Percentiles rank a stretch among this genome's conserved stretches.
Conservation (phyloP, 352 stramenopile genomes). For the Globisporangium cystogenes region DNA sequence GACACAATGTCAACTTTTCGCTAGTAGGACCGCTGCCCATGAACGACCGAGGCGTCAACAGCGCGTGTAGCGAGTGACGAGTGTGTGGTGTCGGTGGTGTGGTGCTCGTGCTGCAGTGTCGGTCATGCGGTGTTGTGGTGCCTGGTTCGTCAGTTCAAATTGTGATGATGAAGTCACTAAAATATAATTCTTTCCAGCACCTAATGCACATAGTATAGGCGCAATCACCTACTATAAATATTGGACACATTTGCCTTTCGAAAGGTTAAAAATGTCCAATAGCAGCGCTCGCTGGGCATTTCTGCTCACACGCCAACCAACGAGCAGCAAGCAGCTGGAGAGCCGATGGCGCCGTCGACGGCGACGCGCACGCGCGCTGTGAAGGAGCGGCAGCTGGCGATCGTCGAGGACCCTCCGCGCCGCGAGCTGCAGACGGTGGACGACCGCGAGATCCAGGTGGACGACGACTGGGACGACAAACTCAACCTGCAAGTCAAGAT, state of each 20-base stretch:
- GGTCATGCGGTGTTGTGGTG: no score
- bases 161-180: neutral
- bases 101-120: no score
- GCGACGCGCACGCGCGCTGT: conserved; percentile 39
- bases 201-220: neutral
- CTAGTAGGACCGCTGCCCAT: no score
- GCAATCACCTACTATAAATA: neutral
- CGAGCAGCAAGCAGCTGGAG: neutral
- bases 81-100: no score
- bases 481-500: conserved; percentile 79
- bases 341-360: conserved; percentile 13
- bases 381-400: conserved; percentile 66
- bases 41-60: no score
- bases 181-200: neutral
- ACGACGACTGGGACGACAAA: conserved; percentile 78
- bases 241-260: neutral
- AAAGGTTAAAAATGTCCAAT: neutral
- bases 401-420: conserved; percentile 35
- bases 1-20: no score
- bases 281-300: neutral
- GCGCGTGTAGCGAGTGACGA: no score
- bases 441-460: conserved; percentile 58
- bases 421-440: conserved; percentile 35
- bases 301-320: neutral
- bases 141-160: no score